These are phyloP conservation scores for Phytophthora macrochlamydospora DNA, from an alignment of 352 stramenopile species.

Conservation along the genomic window DNA sequence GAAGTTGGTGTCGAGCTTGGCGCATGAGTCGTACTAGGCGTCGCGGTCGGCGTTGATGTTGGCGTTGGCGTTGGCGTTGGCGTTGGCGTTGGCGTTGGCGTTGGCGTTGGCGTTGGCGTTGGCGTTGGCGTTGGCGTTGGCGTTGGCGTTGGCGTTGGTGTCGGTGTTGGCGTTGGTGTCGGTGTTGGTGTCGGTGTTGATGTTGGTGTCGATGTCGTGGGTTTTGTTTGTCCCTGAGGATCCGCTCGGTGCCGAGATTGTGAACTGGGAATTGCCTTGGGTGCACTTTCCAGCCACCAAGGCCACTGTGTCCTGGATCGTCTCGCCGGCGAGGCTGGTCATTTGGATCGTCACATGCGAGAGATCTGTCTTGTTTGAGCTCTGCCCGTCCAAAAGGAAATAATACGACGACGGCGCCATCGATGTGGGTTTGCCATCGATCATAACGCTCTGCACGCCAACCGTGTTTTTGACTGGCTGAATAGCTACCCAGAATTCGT, in stretches of 20 bases:
- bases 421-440: conserved; percentile 33
- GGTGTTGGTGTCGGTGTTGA: background rate
- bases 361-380: conserved; percentile 36
- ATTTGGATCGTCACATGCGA: conserved; percentile 47
- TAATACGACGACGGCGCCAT: conserved; percentile 77
- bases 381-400: conserved; percentile 56
- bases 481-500: conserved; percentile 23
- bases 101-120: no score
- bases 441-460: conserved; percentile 20
- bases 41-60: background rate
- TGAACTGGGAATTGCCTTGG: conserved; percentile 34
- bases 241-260: background rate
- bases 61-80: background rate
- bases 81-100: no score
- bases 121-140: background rate
- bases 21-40: background rate
- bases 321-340: conserved; percentile 49
- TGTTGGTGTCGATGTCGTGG: background rate
- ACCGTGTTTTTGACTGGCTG: conserved; percentile 18
- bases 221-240: background rate
- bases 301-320: conserved; percentile 56
- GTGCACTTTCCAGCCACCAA: conserved; percentile 49
- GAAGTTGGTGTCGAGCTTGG: background rate
- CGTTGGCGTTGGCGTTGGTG: background rate
- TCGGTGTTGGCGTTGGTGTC: background rate